These are phyloP conservation scores for Sedum album DNA, from an alignment of 164 flowering plant species.

Conservation along the genomic window DNA sequence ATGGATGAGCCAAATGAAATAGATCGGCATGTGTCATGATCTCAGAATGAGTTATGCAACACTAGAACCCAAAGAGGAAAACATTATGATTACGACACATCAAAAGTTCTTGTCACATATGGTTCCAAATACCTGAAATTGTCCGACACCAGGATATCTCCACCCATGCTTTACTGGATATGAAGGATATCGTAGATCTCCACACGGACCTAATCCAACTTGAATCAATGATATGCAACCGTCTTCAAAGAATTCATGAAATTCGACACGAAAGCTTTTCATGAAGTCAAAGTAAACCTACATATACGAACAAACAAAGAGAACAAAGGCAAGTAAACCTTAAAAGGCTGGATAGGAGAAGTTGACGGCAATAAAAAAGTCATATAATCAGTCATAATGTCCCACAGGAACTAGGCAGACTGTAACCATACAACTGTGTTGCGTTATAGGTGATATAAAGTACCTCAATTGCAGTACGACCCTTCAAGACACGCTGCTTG, in stretches of 20 bases:
- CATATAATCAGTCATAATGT: no score
- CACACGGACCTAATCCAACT: constrained; percentile 92
- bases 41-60: neutral
- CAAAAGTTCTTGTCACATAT: neutral
- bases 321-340: neutral
- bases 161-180: constrained; percentile 85
- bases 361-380: neutral
- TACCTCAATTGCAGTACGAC: constrained; percentile 96
- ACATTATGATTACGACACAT: neutral
- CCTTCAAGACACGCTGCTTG: constrained; percentile 82
- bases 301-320: constrained; percentile 10
- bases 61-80: neutral
- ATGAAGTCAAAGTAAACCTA: constrained; percentile 96
- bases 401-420: neutral
- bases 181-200: constrained; percentile 88
- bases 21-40: neutral
- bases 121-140: constrained; percentile 65
- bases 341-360: neutral
- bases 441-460: neutral
- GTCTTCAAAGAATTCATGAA: constrained; percentile 71
- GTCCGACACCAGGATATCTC: constrained; percentile 95
- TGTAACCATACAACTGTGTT: neutral
- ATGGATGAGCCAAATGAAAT: neutral
- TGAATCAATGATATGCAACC: constrained; percentile 67
- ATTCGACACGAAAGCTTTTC: constrained; percentile 93